Base-by-base conservation (phyloP, 208 protist species). In the Leishmania mexicana region DNA sequence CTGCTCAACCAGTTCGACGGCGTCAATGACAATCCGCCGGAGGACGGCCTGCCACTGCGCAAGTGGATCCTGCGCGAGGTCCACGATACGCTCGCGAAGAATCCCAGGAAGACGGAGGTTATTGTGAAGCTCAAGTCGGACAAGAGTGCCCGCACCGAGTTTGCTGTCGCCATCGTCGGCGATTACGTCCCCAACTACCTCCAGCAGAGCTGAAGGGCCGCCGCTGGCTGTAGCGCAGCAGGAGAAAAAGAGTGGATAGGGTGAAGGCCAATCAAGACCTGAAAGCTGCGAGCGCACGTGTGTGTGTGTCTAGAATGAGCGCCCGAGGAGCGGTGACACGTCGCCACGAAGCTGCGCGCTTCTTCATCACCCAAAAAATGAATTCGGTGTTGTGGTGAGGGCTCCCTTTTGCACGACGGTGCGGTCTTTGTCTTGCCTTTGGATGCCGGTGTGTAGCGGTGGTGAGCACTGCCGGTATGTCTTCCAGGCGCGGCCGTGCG, bases 31-130 rank as follows among this genome's bases (percentile, higher is more conserved):
- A 86, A 85, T 73, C 93, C 93, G 40, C 72, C 53, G 64, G 90
- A 96, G 89, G 91, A 96, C 45, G 90, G 90, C 42, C 83, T 96
- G 60, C 93, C 93, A 28, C 90, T 96, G 64, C 93, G 93, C 65
- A 40, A 91, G 91, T 96, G 93, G 93, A 78, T 96, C 49, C 85
- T 96, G 19, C 83, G 85, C 47, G 73, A 91, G 78, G 81, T 83
- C 0, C 93, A 94, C 82, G 77, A 85, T 7, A 77, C 90, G 17
- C 79, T 95, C 31, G 21, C 75, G 28, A 92, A 93, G 80, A 87
- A 95, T 65, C 88, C 85, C 40, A 91, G 89, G 54, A 76, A 83
- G 65, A 86, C 86, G 57, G 84, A 91, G 73, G 78, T 96, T 13
- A 4, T 79, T 0, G 35, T 96, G 74, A 88, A 89, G 76, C 90